Evolutionary conservation across 768 basidiomycete genomes (phyloP), one percentile per base, ranked within the genome.

Genomic region (Obba rivulosa): DNA sequence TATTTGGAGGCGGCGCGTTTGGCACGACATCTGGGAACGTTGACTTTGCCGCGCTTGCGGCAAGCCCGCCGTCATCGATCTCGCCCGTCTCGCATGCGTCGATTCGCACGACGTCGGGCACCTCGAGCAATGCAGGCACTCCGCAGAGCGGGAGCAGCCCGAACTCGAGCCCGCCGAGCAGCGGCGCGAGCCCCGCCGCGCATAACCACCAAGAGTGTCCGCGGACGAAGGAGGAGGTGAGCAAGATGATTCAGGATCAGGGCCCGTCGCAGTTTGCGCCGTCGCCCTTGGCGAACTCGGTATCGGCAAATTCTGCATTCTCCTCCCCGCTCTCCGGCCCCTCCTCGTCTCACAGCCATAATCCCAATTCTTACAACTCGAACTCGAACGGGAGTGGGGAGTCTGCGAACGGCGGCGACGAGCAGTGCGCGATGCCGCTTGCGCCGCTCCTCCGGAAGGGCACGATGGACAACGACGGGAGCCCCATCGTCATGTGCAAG

Each of bases 211-310:
- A 50, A 4, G 57, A 61, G 22, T 82, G 77, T 56, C 81, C 80
- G 3, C 80, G 74, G 62, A 82, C 75, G 34, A 82, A 73, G 53
- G 69, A 69, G 17, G 78, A 83, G 16, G 20, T 82, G 3, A 71
- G 67, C 36, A 66, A 77, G 51, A 65, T 61, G 42, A 83, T 92
- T 41, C 69, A 56, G 1, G 59, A 64, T 1, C 61, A 64, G n/a
- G 89, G 86, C n/a, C 62, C 70, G 31, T 88, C 85, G 39, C 73
- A 79, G 8, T 87, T 87, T 55, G 66, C 62, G 20, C 51, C 51
- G 38, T 52, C 59, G 16, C 63, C 68, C 1, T 51, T 57, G 9
- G 25, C 54, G 1, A 53, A 37, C n/a, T n/a, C 58, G 3, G 36
- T 43, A 20, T 2, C 46, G 31, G 41, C 49, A 7, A 35, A 46